These are phyloP conservation scores for Fusarium sp. DNA, from an alignment of 2,329 filamentous ascomycete genomes.

Conservation along the genomic window DNA sequence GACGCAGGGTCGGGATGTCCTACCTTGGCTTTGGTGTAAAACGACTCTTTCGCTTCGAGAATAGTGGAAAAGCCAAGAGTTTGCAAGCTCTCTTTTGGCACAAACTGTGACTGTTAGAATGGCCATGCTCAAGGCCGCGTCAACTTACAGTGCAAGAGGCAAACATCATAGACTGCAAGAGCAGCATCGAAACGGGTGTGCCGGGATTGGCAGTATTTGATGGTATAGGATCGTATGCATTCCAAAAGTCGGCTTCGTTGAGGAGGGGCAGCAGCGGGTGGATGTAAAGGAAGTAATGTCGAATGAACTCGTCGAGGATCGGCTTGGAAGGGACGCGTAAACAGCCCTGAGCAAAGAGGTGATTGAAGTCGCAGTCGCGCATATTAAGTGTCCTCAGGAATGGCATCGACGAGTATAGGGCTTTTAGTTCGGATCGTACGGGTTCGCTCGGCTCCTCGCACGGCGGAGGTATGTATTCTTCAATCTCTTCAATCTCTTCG, in stretches of 20 bases:
- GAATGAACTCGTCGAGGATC: slow-evolving; percentile 39
- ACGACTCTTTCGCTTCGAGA: slow-evolving; percentile 36
- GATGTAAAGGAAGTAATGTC: slow-evolving; percentile 42
- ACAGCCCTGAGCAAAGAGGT: slow-evolving; percentile 35
- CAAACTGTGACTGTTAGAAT: slow-evolving; percentile 28
- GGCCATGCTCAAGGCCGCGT: no score
- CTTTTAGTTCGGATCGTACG: slow-evolving; percentile 34
- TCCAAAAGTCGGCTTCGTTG: slow-evolving; percentile 40
- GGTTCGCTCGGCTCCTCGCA: slow-evolving; percentile 7
- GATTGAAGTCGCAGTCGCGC: slow-evolving; percentile 33
- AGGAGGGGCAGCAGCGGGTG: slow-evolving; percentile 36
- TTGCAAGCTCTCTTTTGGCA: slow-evolving; percentile 28
- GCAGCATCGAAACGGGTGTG: slow-evolving; percentile 30
- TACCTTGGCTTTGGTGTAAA: slow-evolving; percentile 45
- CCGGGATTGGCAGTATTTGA: slow-evolving; percentile 3
- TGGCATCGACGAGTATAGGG: slow-evolving; percentile 38
- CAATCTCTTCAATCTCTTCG: slow-evolving; percentile 1
- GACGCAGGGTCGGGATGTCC: rapidly evolving
- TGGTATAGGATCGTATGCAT: slow-evolving; percentile 20
- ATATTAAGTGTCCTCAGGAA: slow-evolving; percentile 34
- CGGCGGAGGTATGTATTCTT: not conserved
- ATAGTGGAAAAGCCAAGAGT: slow-evolving; percentile 35
- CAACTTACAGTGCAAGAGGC: slow-evolving; percentile 39
- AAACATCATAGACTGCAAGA: slow-evolving; percentile 42
- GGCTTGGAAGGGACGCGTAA: slow-evolving; percentile 38